Evolutionary conservation across 306 rosid genomes (phyloP).

Genomic region (Senna tora): DNA sequence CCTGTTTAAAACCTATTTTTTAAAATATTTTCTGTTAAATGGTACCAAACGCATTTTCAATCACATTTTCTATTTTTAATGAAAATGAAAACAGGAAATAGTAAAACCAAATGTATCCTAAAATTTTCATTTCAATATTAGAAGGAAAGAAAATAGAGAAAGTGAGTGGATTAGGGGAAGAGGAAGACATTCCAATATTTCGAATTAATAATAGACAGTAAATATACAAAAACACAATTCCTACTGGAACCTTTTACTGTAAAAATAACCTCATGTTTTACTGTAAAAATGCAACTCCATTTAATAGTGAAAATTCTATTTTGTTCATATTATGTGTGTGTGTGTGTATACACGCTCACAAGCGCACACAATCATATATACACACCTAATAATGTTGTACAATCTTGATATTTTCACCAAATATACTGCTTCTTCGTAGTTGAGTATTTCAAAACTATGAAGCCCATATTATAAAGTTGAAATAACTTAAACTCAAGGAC

Average conservation of each 20-base stretch:
- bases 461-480: background rate
- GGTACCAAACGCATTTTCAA: too few relatives aligned
- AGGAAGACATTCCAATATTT: background rate
- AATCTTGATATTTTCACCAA: background rate
- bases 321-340: background rate
- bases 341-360: background rate
- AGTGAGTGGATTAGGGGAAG: too few relatives aligned
- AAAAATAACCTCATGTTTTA: background rate
- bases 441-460: background rate
- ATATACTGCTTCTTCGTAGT: background rate
- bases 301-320: background rate
- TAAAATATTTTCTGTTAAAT: too few relatives aligned
- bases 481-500: background rate
- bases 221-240: background rate
- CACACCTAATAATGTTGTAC: background rate
- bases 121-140: background rate
- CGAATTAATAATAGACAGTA: background rate
- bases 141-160: background rate
- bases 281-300: background rate
- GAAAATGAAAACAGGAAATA: too few relatives aligned
- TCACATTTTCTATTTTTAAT: too few relatives aligned
- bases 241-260: background rate
- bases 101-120: too few relatives aligned
- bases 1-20: too few relatives aligned
- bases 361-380: background rate